phyloP scores from a whole-genome alignment of 257 asterid genomes.

The Jacaranda mimosifolia region DNA sequence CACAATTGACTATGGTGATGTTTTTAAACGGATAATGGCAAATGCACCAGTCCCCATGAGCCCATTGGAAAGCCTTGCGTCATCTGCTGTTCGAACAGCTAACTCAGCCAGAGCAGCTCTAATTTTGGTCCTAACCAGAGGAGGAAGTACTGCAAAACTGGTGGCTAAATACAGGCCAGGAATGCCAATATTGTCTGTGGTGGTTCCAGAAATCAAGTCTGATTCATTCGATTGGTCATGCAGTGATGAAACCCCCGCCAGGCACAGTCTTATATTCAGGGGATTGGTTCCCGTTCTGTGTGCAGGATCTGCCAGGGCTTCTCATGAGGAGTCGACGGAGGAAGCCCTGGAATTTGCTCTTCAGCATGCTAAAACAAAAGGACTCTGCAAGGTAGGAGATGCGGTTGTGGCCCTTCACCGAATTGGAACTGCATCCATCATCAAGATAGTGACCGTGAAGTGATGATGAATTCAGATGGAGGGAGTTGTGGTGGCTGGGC shows the following conservation, averaged over 20 bases:
- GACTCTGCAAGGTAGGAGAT: constrained; percentile 82
- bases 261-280: constrained; percentile 84
- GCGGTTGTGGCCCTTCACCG: constrained; percentile 86
- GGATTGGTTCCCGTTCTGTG: constrained; percentile 80
- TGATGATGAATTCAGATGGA: constrained; percentile 25
- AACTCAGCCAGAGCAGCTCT: constrained; percentile 77
- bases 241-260: constrained; percentile 87
- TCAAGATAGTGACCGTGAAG: constrained; percentile 89
- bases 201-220: constrained; percentile 83
- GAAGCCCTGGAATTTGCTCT: constrained; percentile 87
- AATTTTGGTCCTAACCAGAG: constrained; percentile 78
- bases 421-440: constrained; percentile 83
- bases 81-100: constrained; percentile 85
- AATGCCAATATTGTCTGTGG: constrained; percentile 80
- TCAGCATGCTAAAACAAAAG: constrained; percentile 75
- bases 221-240: constrained; percentile 89
- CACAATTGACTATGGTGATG: constrained; percentile 78
- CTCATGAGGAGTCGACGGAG: constrained; percentile 87
- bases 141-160: constrained; percentile 87
- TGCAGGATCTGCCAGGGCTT: constrained; percentile 90
- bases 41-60: constrained; percentile 93
- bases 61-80: constrained; percentile 85
- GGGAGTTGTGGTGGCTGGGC: neutral
- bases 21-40: constrained; percentile 68
- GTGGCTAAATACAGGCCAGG: constrained; percentile 92